These are phyloP conservation scores for Didymella keratinophila DNA, from an alignment of 2,329 filamentous ascomycete genomes.

Conservation along the genomic window DNA sequence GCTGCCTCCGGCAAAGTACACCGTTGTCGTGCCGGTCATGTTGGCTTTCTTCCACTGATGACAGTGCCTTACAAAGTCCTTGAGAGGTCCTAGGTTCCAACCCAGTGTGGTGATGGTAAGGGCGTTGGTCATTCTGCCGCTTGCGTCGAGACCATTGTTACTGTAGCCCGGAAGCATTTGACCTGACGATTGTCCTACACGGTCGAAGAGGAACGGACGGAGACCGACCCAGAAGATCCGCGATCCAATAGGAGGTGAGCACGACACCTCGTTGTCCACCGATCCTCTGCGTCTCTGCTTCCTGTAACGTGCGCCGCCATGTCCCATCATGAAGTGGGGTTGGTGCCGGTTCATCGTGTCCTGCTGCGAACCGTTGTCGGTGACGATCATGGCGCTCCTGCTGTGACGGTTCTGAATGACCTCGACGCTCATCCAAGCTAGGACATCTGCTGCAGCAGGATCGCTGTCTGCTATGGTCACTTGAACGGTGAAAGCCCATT, in stretches of 20 bases:
- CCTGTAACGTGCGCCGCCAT: neutral
- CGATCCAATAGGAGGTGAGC: constrained; percentile 19
- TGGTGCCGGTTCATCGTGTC: constrained; percentile 2
- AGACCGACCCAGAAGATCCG: constrained; percentile 42
- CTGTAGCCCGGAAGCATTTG: neutral
- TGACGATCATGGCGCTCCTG: constrained; percentile 35
- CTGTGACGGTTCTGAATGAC: constrained; percentile 35
- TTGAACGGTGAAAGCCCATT: constrained; percentile 33
- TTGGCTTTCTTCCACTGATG: constrained; percentile 33
- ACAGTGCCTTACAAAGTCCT: constrained; percentile 34
- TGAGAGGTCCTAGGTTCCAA: constrained; percentile 38
- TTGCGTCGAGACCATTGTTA: constrained; percentile 14
- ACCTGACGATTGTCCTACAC: constrained; percentile 17
- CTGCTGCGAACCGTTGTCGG: constrained; percentile 23
- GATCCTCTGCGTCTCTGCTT: constrained; percentile 1
- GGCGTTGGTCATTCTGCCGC: constrained; percentile 25
- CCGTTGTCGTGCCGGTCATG: constrained; percentile 33
- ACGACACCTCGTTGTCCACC: constrained; percentile 11
- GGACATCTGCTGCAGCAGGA: constrained; percentile 34
- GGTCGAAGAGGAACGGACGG: constrained; percentile 39
- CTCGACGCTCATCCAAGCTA: constrained; percentile 38
- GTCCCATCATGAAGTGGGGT: neutral
- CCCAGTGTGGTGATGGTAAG: constrained; percentile 38
- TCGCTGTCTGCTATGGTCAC: constrained; percentile 36
- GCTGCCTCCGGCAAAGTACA: constrained; percentile 35